Evolutionary conservation across 176 grass and related monocot species (phyloP).

Genomic region (Calamus simplicifolius): DNA sequence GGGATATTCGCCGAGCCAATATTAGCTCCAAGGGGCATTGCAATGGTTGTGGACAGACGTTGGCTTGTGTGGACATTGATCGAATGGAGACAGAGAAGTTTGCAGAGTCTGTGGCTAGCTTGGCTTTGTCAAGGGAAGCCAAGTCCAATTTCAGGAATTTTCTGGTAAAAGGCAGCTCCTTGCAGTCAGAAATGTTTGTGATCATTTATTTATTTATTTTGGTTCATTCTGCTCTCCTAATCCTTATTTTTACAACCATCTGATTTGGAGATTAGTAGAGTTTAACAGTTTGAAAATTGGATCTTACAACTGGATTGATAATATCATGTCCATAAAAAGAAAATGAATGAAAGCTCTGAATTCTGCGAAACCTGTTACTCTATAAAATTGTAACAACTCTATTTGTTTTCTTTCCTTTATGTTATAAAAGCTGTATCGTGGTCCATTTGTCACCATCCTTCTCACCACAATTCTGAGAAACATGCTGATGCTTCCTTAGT

Average conservation of each 20-base stretch:
- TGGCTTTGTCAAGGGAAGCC: slow-evolving; percentile 73
- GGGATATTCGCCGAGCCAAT: slow-evolving; percentile 42
- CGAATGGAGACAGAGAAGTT: slow-evolving; percentile 42
- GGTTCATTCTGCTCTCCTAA: neutral
- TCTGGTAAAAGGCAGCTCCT: slow-evolving; percentile 33
- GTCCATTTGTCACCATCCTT: too few species aligned
- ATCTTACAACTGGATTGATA: too few species aligned
- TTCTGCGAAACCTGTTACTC: too few species aligned
- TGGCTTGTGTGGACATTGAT: slow-evolving; percentile 56
- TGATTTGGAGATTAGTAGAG: too few species aligned
- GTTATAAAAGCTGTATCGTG: too few species aligned
- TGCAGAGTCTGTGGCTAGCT: slow-evolving; percentile 56
- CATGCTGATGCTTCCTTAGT: too few species aligned
- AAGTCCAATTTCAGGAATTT: slow-evolving; percentile 74
- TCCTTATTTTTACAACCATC: neutral
- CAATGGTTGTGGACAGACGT: slow-evolving; percentile 19
- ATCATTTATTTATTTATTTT: neutral
- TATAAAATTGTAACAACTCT: too few species aligned
- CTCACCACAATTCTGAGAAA: too few species aligned
- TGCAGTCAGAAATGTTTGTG: neutral
- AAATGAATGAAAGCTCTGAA: too few species aligned
- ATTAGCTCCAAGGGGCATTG: slow-evolving; percentile 29
- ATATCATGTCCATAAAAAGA: too few species aligned
- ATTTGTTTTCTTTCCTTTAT: too few species aligned
- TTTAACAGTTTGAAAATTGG: too few species aligned